Evolutionary conservation across 345 rosid genomes (phyloP).

Genomic region (Toxicodendron radicans): DNA sequence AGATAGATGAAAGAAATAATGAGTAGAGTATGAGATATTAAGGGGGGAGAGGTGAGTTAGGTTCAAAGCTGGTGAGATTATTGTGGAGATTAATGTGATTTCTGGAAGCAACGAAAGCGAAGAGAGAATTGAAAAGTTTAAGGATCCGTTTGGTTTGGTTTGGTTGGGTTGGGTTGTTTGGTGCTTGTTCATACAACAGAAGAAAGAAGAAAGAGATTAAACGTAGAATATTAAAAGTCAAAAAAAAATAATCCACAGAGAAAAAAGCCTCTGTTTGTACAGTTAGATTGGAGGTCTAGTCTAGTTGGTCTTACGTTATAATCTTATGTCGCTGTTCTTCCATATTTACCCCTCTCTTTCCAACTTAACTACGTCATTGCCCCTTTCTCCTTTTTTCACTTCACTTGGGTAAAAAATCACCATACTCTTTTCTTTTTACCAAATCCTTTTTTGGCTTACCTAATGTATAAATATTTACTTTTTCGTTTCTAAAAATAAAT

Average conservation of each 20-base stretch:
- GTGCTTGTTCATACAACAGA: slow-evolving; percentile 41
- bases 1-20: neutral
- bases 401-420: neutral
- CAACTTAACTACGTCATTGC: neutral
- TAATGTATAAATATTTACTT: too few species aligned
- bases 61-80: slow-evolving; percentile 45
- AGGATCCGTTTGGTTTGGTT: slow-evolving; percentile 31
- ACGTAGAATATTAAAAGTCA: slow-evolving; percentile 32
- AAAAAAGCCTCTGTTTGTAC: slow-evolving; percentile 18
- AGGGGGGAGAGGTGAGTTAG: slow-evolving; percentile 27
- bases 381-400: neutral
- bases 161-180: neutral
- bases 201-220: slow-evolving; percentile 17
- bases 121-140: neutral
- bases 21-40: slow-evolving; percentile 5
- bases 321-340: neutral
- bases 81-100: slow-evolving; percentile 17
- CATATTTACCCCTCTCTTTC: slow-evolving; percentile 16
- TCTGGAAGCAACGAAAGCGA: slow-evolving; percentile 19
- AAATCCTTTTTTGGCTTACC: too few species aligned
- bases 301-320: slow-evolving; percentile 46
- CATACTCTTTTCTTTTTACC: neutral
- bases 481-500: too few species aligned
- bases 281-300: slow-evolving; percentile 32
- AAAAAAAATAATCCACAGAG: slow-evolving; percentile 17